Evolutionary conservation across 2,329 filamentous ascomycete genomes (phyloP), one percentile per base, ranked within the genome.

Genomic region (Clonostachys byssicola): DNA sequence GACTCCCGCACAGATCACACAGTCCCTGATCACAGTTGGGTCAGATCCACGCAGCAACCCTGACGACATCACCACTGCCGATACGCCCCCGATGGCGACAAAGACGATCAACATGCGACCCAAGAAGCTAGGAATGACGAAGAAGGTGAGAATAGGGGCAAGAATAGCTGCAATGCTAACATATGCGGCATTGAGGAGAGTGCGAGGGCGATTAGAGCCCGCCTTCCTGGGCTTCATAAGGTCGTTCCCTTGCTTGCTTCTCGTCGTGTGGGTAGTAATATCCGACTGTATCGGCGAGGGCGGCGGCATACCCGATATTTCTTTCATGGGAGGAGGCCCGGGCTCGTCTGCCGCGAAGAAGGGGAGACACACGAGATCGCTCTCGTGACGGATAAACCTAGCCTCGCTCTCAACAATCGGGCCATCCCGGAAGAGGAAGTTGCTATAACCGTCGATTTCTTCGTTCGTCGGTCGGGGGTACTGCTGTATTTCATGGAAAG

Each of bases 321-420:
- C 43, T 1, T 50, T 49, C n/a, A 43, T 47, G 6, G 51, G 44
- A 13, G 60, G 54, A 13, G 60, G 54, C 12, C 17, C 17, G 13
- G 17, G 18, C 23, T 30, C 23, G 9, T 30, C 23, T 30, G 23
- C 23, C 36, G 17, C 17, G 36, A 39, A 39, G 36, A n/a, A n/a
- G 7, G 36, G 36, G 14, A 48, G 42, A 13, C 68, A 70, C 17
- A 86, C 60, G 12, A 87, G 70, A 52, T 86, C 83, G 6, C 75
- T 65, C 12, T 66, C 60, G 5, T 67, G 63, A 38, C 80, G 73
- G 6, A 88, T 71, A 55, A 88, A 88, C 5, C 70, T 70, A 3
- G 74, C 73, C 61, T 90, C 86, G 9, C 66, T 58, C 39, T 81
- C 72, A 36, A 77, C 75, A 42, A 89, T 75, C 7, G 79, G 76